Evolutionary conservation across 495 filamentous ascomycete genomes (phyloP), one percentile per base, ranked within the genome.

Genomic region (Penicillium roqueforti): DNA sequence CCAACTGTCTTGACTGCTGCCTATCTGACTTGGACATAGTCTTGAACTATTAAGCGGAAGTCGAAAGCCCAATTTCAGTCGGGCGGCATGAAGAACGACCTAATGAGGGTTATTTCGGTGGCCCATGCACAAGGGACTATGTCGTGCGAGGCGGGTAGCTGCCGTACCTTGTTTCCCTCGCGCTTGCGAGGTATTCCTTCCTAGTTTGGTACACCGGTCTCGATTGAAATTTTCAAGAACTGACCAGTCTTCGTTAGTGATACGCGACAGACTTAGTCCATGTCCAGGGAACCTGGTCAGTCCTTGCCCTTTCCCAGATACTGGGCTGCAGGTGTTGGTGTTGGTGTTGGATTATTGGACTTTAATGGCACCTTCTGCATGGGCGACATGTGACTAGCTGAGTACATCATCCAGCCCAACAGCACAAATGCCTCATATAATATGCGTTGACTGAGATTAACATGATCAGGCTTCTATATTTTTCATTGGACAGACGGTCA

Each of bases 31-130:
- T 29, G 1, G 23, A 20, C 9, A 39, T 19, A 26, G 36, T 16
- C 7, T 19, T 6, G n/a, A 20, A 39, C 14, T 4, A 1, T 36
- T 6, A n/a, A 40, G 23, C 9, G 14, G 16, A 16, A 18, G 8
- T 13, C 25, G 1, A 29, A 31, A 45, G n/a, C n/a, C 36, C 16
- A n/a, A 9, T 37, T 36, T 73, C 29, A 73, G 80, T 38, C 74
- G 65, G 4, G 86, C 80, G 38, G 85, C 76, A 60, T 96, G 89
- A 11, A 91, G 81, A 9, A 88, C 74, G 11, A 93, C 79, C 82
- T 87, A 43, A 43, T 43, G 7, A n/a, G 31, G 41, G 29, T 25
- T 7, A 4, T 34, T 28, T 37, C 22, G 13, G 22, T n/a, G 18
- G 20, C 4, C 22, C 22, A 16, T 40, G 23, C 25, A 31, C 40